A percentile compares a stretch with the other conserved stretches of the same genome.
Conservation (phyloP, 352 stramenopile species). For the Globisporangium iwayamae region DNA sequence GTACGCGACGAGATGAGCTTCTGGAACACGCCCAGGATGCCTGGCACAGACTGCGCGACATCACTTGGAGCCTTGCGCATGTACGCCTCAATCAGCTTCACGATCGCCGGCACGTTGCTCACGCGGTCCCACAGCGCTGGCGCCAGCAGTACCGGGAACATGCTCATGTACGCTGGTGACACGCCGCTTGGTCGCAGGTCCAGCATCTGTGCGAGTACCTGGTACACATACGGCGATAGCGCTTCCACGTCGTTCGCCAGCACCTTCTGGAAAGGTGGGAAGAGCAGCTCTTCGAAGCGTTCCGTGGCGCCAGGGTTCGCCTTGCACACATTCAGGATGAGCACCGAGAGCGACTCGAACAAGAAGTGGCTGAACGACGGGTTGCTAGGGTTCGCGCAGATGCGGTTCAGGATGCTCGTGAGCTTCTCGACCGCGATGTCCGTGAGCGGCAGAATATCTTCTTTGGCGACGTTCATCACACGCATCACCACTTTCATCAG, state of each 20-base stretch:
- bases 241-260: conserved; percentile 95
- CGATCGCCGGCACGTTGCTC: conserved; percentile 96
- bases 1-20: conserved; percentile 94
- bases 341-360: conserved; percentile 97
- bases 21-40: conserved; percentile 97
- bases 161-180: conserved; percentile 91
- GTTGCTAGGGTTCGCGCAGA: conserved; percentile 98
- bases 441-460: conserved; percentile 91
- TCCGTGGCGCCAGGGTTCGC: conserved; percentile 69
- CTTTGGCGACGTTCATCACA: conserved; percentile 90
- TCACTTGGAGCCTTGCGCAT: conserved; percentile 90
- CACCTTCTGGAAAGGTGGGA: conserved; percentile 96
- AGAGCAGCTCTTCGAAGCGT: conserved; percentile 95
- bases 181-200: conserved; percentile 89
- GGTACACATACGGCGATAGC: conserved; percentile 97
- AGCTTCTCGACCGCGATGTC: conserved; percentile 95
- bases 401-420: conserved; percentile 89
- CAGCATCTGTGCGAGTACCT: conserved; percentile 98
- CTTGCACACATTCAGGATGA: conserved; percentile 93
- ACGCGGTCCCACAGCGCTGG: conserved; percentile 94
- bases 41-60: conserved; percentile 76
- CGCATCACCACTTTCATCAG: conserved; percentile 99
- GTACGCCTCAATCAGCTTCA: conserved; percentile 97
- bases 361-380: conserved; percentile 99
- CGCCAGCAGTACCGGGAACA: conserved; percentile 94